Evolutionary conservation across 2,329 filamentous ascomycete species (phyloP), one percentile per base, ranked within the genome.

Genomic region (Dissoconium aciculare): DNA sequence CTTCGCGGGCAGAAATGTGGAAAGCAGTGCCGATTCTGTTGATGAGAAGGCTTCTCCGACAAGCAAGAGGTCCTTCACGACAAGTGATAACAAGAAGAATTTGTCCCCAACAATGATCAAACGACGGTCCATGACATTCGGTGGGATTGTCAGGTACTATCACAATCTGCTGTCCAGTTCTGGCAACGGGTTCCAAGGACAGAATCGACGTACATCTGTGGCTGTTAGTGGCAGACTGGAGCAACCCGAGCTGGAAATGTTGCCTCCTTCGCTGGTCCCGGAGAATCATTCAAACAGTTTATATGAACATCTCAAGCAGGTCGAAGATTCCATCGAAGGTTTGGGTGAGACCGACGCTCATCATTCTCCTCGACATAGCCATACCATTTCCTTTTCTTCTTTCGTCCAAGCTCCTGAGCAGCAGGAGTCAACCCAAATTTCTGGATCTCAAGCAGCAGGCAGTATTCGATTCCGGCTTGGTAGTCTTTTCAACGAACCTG

Each of bases 181-280:
- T 3, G n/a, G n/a, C n/a, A n/a, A n/a, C n/a, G n/a, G n/a, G n/a
- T n/a, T n/a, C n/a, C n/a, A n/a, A n/a, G n/a, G n/a, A n/a, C 50
- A 55, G 31, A 61, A 61, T 15, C 58, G 63, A 36, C 53, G 62
- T 3, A 60, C 55, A 23, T 59, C 54, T 1, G 50, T 62, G 10
- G 46, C 57, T 0, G 50, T 53, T 10, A 53, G 57, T 11, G 61
- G 60, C 1, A 52, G 47, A n/a, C 41, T 65, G 3, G 52, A 56
- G 17, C 53, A 59, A 35, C 62, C 62, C 1, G 62, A 66, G 32
- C 45, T 66, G 29, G 62, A 66, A 39, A 47, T 65, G 4, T 30
- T 65, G 16, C 53, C 59, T 3, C 43, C 47, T 11, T 34, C 38
- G 3, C 26, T 36, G 12, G 25, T 27, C 4, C 17, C 38, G 5